These are phyloP conservation scores for Baorangia bicolor DNA, from an alignment of 768 basidiomycete species.

Conservation along the genomic window DNA sequence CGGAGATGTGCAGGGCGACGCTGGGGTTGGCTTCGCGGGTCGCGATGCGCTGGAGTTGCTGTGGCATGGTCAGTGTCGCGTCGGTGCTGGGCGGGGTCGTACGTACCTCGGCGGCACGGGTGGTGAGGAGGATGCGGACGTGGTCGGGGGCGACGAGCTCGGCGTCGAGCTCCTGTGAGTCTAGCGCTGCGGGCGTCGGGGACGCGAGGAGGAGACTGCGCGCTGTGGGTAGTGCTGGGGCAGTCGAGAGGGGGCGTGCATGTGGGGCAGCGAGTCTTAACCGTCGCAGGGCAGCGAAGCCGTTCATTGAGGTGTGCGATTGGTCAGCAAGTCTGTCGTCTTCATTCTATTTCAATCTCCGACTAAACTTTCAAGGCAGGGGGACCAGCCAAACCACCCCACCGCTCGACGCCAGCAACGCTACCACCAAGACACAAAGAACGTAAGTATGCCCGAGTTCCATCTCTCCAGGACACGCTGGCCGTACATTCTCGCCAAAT, in stretches of 20 bases:
- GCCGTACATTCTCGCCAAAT: neutral
- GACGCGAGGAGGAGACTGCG: constrained; percentile 49
- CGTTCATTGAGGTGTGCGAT: no score
- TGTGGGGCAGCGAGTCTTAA: neutral
- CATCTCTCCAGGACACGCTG: neutral
- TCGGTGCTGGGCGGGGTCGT: neutral
- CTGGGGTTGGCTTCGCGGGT: constrained; percentile 51
- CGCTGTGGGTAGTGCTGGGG: constrained; percentile 34
- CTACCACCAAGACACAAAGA: constrained; percentile 16
- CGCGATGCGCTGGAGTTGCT: constrained; percentile 79
- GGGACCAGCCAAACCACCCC: neutral
- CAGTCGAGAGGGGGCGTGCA: neutral
- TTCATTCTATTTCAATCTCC: constrained; percentile 14
- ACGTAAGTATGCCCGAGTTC: constrained; percentile 18
- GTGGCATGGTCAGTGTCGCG: neutral
- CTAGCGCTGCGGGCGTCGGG: constrained; percentile 53
- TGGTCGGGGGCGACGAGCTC: constrained; percentile 55
- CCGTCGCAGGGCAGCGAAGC: neutral
- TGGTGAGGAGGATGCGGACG: constrained; percentile 59
- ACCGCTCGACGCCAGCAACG: constrained; percentile 21
- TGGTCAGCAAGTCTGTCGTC: no score
- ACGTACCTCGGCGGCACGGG: constrained; percentile 72
- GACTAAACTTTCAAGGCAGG: constrained; percentile 5
- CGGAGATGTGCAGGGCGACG: constrained; percentile 75
- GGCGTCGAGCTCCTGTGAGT: constrained; percentile 62